Percentiles rank a stretch among this genome's conserved stretches.
These are phyloP conservation scores for Leucaena leucocephala DNA, from an alignment of 306 rosid genomes.

Conservation along the genomic window DNA sequence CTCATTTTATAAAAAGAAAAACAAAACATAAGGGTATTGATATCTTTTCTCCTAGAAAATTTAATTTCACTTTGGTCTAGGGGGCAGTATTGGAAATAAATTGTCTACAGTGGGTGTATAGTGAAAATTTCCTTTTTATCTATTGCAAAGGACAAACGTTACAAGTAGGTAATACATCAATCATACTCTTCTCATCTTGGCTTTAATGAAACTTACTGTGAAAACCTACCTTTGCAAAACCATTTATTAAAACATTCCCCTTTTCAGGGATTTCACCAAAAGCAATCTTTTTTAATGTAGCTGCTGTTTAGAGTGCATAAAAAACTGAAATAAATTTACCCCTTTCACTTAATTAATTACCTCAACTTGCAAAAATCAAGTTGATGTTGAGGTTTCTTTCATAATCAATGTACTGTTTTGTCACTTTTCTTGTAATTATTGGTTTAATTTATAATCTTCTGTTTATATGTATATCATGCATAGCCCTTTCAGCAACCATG, in stretches of 20 bases:
- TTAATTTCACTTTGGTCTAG: too few relatives aligned
- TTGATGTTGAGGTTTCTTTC: conserved; percentile 5
- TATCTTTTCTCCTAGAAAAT: too few relatives aligned
- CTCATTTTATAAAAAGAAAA: too few relatives aligned
- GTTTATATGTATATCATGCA: too few relatives aligned
- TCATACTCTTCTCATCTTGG: conserved; percentile 63
- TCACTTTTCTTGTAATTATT: not conserved
- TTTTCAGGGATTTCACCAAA: conserved; percentile 51
- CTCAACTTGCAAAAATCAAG: not conserved
- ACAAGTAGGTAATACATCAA: conserved; percentile 64
- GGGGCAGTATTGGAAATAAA: too few relatives aligned
- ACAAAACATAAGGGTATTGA: too few relatives aligned
- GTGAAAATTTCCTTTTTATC: too few relatives aligned
- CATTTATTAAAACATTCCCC: conserved; percentile 66
- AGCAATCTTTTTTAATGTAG: not conserved
- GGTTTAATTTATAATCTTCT: not conserved
- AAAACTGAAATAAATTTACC: not conserved
- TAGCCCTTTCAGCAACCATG: not conserved
- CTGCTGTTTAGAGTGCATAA: not conserved
- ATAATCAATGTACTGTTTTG: not conserved
- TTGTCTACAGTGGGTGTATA: too few relatives aligned
- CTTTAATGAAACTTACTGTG: conserved; percentile 40
- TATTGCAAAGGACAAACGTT: conserved; percentile 52
- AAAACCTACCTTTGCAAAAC: conserved; percentile 57
- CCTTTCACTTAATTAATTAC: not conserved